Percentiles rank a stretch among this genome's conserved stretches.
Conservation (phyloP, 73 alveolate genomes). For the Stentor roeselii region DNA sequence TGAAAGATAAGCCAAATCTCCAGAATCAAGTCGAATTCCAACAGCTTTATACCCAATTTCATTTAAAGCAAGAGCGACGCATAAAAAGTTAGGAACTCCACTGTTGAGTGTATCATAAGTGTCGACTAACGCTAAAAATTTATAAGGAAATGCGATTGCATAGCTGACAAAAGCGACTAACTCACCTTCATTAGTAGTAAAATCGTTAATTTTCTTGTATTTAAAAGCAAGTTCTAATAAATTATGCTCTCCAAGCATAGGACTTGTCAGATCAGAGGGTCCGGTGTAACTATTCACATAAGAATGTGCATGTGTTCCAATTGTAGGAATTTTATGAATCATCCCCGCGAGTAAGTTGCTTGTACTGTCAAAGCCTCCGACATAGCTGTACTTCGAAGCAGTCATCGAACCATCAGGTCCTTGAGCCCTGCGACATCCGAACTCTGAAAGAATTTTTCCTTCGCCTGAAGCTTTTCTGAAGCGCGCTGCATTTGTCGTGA, state of each 20-base stretch:
- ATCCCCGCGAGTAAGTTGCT: slow-evolving; percentile 74
- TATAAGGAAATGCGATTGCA: slow-evolving; percentile 55
- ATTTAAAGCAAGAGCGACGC: slow-evolving; percentile 66
- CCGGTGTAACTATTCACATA: slow-evolving; percentile 60
- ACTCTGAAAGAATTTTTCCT: slow-evolving; percentile 61
- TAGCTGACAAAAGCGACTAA: slow-evolving; percentile 36
- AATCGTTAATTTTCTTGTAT: slow-evolving; percentile 40
- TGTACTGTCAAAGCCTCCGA: slow-evolving; percentile 88
- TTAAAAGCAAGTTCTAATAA: slow-evolving; percentile 47
- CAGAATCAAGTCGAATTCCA: slow-evolving; percentile 88
- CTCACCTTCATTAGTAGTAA: slow-evolving; percentile 44
- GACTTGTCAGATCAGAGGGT: slow-evolving; percentile 45
- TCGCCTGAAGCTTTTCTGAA: slow-evolving; percentile 71
- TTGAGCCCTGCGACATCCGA: slow-evolving; percentile 88
- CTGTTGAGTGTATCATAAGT: slow-evolving; percentile 62
- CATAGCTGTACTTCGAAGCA: slow-evolving; percentile 72
- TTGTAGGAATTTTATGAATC: slow-evolving; percentile 10
- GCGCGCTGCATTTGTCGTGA: slow-evolving; percentile 82
- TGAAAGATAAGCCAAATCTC: slow-evolving; percentile 79
- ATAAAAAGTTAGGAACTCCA: slow-evolving; percentile 71
- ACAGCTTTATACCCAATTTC: slow-evolving; percentile 57
- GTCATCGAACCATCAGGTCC: slow-evolving; percentile 93
- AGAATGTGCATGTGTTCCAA: slow-evolving; percentile 90
- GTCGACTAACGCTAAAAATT: slow-evolving; percentile 66
- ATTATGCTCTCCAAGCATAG: slow-evolving; percentile 53